Evolutionary conservation across 257 asterid species (phyloP).

Genomic region (Solanum arcanum): DNA sequence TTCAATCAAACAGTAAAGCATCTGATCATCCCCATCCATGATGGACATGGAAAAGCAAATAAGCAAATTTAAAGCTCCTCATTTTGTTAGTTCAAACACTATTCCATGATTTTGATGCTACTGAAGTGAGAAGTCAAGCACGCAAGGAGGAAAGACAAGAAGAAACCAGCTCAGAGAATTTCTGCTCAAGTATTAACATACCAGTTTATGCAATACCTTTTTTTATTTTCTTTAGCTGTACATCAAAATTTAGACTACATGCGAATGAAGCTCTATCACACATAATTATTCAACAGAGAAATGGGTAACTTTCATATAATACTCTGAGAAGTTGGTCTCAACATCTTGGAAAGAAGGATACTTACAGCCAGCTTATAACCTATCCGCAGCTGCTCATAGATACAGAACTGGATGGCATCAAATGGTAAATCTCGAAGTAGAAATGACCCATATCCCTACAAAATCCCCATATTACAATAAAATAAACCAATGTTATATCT

Average conservation of each 20-base stretch:
- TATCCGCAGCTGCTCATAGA: conserved; percentile 86
- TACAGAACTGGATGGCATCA: conserved; percentile 74
- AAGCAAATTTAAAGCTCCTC: not conserved
- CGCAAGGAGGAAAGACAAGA: not conserved
- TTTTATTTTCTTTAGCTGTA: not conserved
- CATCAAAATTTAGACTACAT: not conserved
- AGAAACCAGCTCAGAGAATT: not conserved
- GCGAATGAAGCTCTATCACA: not conserved
- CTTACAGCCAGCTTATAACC: conserved; percentile 91
- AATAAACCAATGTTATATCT: not conserved
- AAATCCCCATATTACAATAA: not conserved
- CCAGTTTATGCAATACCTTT: not conserved
- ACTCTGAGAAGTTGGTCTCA: not conserved
- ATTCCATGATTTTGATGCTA: not conserved
- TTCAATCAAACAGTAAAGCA: not conserved
- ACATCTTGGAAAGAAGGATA: not conserved
- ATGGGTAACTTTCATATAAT: not conserved
- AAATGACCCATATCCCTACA: conserved; percentile 84
- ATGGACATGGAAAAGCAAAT: not conserved
- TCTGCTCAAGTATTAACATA: not conserved
- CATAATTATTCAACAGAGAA: not conserved
- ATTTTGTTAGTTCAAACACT: not conserved
- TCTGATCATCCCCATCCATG: not conserved
- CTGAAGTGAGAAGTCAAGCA: not conserved
- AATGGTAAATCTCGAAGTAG: conserved; percentile 76